Evolutionary conservation across 2,329 filamentous ascomycete species (phyloP), one percentile per base, ranked within the genome.

Genomic region (Hymenoscyphus albidus): DNA sequence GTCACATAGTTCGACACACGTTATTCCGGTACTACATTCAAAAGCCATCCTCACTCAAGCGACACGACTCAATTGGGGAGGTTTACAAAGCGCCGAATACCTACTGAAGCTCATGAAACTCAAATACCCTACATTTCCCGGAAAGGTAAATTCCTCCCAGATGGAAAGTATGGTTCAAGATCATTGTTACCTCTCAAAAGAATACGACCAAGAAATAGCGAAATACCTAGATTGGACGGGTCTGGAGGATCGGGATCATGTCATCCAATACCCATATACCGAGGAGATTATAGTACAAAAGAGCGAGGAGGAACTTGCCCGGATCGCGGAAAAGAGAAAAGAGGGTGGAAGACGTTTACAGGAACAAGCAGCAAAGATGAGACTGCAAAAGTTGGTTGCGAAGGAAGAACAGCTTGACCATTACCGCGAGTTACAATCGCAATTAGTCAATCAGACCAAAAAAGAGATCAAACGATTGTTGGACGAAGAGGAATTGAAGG

Each of bases 391-490:
- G 73, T 82, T 99, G 58, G 92, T 98, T 76, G 91, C 91, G 74
- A 99, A 99, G 77, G 95, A 99, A 78, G 88, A 96, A 74, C 93
- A 98, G 75, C 80, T 98, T 1, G 93, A 96, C 71, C 97, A 97
- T 77, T 97, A 93, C 81, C 93, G 92, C 74, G 86, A 92, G 65
- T 80, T 99, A 3, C 92, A 96, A 73, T 77, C 81, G 40, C 87
- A 86, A 68, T 81, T 97, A 10, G 84, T 82, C 1, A 87, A 89
- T 31, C 86, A 91, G 70, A 93, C 88, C 56, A 99, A 98, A 79
- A 98, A 98, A 77, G 95, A 98, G 75, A 88, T 87, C 2, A 90
- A 91, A 73, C 88, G 92, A 0, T 82, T 97, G 18, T 83, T 99
- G 0, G 95, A 98, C 73, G 88, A 89, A 14, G 92, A 96, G 70